A percentile compares a stretch with the other conserved stretches of the same genome.
These are phyloP conservation scores for Candida pini DNA, from an alignment of 805 yeast species.

Conservation along the genomic window DNA sequence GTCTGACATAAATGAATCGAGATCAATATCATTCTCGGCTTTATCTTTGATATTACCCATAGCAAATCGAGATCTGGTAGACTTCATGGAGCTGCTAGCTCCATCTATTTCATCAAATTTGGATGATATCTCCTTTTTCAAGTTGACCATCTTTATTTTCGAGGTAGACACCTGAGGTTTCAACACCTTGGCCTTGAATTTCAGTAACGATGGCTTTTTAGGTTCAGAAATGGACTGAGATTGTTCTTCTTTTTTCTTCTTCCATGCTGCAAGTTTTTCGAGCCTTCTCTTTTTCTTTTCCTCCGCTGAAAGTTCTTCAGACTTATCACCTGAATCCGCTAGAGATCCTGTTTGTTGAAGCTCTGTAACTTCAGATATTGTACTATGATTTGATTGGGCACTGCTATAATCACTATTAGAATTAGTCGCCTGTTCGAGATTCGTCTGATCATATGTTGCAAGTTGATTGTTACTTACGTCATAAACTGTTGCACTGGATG, in stretches of 20 bases:
- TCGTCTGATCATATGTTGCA: no score
- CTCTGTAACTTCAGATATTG: no score
- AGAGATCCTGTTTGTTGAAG: no score
- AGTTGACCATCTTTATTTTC: not conserved
- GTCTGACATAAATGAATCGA: constrained; percentile 8
- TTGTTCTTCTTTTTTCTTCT: constrained; percentile 41
- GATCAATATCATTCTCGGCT: constrained; percentile 1
- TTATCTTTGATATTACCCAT: no score
- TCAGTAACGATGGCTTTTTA: constrained; percentile 17
- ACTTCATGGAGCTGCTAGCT: no score
- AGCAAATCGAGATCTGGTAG: no score
- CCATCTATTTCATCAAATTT: constrained; percentile 1
- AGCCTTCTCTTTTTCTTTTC: constrained; percentile 38
- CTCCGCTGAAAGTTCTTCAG: constrained; percentile 13
- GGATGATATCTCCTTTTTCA: not conserved
- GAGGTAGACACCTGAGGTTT: no score
- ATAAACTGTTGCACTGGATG: no score
- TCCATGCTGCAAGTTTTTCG: constrained; percentile 57
- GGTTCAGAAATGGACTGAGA: constrained; percentile 2
- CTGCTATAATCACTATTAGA: no score
- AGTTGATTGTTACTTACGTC: no score
- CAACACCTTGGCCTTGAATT: constrained; percentile 16
- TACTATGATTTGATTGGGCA: no score
- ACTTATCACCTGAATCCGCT: not conserved
- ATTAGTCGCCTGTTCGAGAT: no score